Base-by-base conservation (phyloP, 2,329 filamentous ascomycete species). In the Aspergillus proliferans region DNA sequence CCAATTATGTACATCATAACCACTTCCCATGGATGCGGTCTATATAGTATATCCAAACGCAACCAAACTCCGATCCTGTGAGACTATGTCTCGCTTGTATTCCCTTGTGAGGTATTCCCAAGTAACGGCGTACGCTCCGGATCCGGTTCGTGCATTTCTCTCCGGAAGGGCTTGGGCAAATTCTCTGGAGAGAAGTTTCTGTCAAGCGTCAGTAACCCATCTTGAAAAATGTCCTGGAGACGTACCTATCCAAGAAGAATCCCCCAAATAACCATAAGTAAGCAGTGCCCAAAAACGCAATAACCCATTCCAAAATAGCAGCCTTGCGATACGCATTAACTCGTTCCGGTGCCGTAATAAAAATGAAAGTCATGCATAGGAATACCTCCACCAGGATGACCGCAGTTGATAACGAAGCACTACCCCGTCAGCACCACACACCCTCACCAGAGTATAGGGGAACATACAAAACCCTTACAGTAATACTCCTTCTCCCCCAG, bases 191-290 rank as follows among this genome's bases (percentile, higher is more conserved):
- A 8, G 7, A 9, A 28, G 26, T 18, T 42, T 8, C 18, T 21
- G 19, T 24, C 4, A 12, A 30, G 10, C 26, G 9, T 18, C 9
- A 42, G 39, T 42, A 24, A 14, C 6, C 19, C 39, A 42, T 21
- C 10, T 42, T 42, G 21, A 24, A 34, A 18, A 7, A 26, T 26
- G 12, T 8, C 15, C 9, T 22, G 22, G n/a, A 43, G 33, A 15
- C 26, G 10, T 55, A 58, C 54, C 51, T 47, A 50, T 56, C 53
- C 10, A 58, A 52, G 18, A 58, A 55, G 22, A 59, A 58, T 9
- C 57, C 57, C 30, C 52, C 51, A 44, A 59, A 58, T 24, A 59
- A 34, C 54, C 57, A 58, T 30, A 59, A 26, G 46, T 59, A 59
- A 4, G 50, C 38, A 7, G 55, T 56, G 0, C 57, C 55, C 14